These are phyloP conservation scores for Scutellaria baicalensis DNA, from an alignment of 257 asterid genomes.

Conservation along the genomic window DNA sequence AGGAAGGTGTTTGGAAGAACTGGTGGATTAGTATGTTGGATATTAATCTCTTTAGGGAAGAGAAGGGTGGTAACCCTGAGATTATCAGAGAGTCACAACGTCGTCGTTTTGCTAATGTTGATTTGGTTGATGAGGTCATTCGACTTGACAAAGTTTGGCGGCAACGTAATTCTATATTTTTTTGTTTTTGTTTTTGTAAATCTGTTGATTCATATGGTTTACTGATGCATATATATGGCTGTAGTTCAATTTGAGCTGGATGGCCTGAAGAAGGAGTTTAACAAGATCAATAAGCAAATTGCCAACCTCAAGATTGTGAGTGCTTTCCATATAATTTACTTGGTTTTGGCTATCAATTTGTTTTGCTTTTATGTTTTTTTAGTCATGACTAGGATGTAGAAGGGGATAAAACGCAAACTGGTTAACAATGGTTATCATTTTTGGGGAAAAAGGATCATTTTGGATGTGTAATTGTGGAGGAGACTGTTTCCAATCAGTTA, in stretches of 20 bases:
- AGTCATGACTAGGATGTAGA: neutral
- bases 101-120: slow-evolving; percentile 59
- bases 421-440: neutral
- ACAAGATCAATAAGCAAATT: slow-evolving; percentile 53
- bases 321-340: neutral
- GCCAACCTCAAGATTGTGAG: slow-evolving; percentile 66
- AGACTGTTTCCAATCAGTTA: neutral
- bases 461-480: neutral
- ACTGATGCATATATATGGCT: slow-evolving; percentile 5
- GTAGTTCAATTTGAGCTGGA: slow-evolving; percentile 74
- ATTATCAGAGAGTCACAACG: slow-evolving; percentile 68
- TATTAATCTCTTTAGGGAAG: slow-evolving; percentile 67
- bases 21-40: slow-evolving; percentile 50
- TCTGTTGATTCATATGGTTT: neutral
- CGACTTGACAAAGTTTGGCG: slow-evolving; percentile 65
- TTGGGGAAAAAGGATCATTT: neutral
- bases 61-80: slow-evolving; percentile 70
- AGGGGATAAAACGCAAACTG: neutral
- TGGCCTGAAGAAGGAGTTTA: slow-evolving; percentile 51
- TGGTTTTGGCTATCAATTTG: neutral
- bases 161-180: slow-evolving; percentile 32
- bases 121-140: slow-evolving; percentile 64
- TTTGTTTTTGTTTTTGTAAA: neutral
- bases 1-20: neutral
- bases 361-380: neutral